phyloP scores from a whole-genome alignment of 179 eudicot species.

The Beta lomatogona region DNA sequence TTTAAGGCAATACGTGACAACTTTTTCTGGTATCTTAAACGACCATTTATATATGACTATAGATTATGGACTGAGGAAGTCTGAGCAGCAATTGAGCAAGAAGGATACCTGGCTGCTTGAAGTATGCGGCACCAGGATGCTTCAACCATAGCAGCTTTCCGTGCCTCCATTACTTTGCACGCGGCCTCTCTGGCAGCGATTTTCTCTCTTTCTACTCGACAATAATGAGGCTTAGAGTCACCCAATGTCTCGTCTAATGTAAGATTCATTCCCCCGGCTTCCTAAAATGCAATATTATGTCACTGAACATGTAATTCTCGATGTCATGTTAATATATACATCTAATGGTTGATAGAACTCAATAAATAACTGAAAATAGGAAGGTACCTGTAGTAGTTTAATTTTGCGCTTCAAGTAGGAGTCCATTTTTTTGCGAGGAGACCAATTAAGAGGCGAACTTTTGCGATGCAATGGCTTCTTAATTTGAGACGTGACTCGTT shows the following conservation, averaged over 20 bases:
- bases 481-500: constrained; percentile 67
- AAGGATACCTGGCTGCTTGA: constrained; percentile 69
- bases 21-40: not conserved
- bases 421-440: constrained; percentile 82
- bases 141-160: constrained; percentile 95
- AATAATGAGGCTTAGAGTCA: constrained; percentile 89
- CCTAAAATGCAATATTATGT: constrained; percentile 44
- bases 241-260: constrained; percentile 93
- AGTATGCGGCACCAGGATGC: constrained; percentile 98
- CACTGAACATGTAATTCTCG: no score
- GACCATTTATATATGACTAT: not conserved
- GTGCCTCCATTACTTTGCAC: constrained; percentile 77
- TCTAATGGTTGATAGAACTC: no score
- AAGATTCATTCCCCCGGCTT: constrained; percentile 84
- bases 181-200: constrained; percentile 90
- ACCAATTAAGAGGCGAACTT: constrained; percentile 88
- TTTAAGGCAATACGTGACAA: not conserved
- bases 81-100: not conserved
- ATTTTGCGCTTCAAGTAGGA: constrained; percentile 85
- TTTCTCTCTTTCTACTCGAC: constrained; percentile 77
- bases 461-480: constrained; percentile 77
- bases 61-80: no score
- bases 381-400: constrained; percentile 63
- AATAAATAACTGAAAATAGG: not conserved
- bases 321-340: no score